Evolutionary conservation across 768 basidiomycete species (phyloP), one percentile per base, ranked within the genome.

Genomic region (Asterophora lycoperdoides): DNA sequence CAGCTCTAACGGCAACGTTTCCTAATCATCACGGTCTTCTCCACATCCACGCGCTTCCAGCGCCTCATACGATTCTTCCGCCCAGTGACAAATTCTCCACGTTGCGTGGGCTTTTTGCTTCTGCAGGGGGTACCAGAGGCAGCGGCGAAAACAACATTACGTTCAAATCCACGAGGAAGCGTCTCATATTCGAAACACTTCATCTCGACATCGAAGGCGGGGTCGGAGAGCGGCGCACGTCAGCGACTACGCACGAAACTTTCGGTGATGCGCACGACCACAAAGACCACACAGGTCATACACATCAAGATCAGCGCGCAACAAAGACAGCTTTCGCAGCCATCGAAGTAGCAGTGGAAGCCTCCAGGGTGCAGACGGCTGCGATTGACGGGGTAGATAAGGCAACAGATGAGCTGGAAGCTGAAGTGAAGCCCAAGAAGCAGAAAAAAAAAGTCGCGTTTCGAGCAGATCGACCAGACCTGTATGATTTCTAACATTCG

Each of bases 71-170:
- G 19, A 75, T 93, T 34, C 69, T 86, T 20, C 74, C 94, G 0
- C 80, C 89, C 0, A 91, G 91, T 49, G 86, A 93, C 57, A 85
- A 80, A 56, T 83, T 83, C 53, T 98, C 94, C 5, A 75, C 79
- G 5, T 74, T 99, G 38, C 84, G 95, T 9, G 93, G 92, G 10
- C 71, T 95, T 41, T 79, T 78, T 37, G 76, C 79, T 1, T 75
- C 80, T 18, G 69, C 74, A 14, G 68, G 63, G 30, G 69, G 70
- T 2, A 70, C 68, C 10, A 76, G 77, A 6, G 85, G 83, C 0
- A 81, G 82, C n/a, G 89, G 93, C 7, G 94, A 97, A 64, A 98
- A 98, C 68, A 97, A 98, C 59, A 76, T 99, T 7, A 93, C 88
- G 10, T 99, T 98, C 77, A 89, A 85, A 63, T 88, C 90, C 60